A percentile compares a stretch with the other conserved stretches of the same genome.
phyloP scores from a whole-genome alignment of 805 yeast genomes.

The Scheffersomyces ergatensis region DNA sequence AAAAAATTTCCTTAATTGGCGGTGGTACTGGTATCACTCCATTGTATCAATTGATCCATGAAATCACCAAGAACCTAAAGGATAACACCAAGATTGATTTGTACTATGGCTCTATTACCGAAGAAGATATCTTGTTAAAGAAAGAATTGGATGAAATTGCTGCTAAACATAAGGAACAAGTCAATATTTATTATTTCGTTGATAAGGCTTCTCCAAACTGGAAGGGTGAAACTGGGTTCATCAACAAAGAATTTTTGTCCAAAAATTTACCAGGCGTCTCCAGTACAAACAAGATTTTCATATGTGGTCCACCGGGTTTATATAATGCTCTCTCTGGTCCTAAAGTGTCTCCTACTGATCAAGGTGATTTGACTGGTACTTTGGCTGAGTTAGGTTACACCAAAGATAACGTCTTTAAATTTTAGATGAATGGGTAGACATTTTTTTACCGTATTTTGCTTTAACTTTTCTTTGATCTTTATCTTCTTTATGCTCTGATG shows the following conservation, averaged over 20 bases:
- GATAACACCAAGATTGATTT: conserved; percentile 89
- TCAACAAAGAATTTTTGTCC: conserved; percentile 70
- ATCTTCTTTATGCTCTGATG: not conserved
- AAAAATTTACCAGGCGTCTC: conserved; percentile 62
- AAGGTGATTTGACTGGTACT: conserved; percentile 90
- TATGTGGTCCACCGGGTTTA: conserved; percentile 95
- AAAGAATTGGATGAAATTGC: conserved; percentile 71
- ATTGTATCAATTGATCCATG: conserved; percentile 79
- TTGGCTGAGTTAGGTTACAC: conserved; percentile 85
- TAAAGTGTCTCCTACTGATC: conserved; percentile 84
- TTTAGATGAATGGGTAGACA: conserved; percentile 44
- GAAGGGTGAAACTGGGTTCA: conserved; percentile 69
- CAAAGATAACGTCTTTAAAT: conserved; percentile 87
- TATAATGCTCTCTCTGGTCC: conserved; percentile 84
- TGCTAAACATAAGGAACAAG: conserved; percentile 69
- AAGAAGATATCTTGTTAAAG: conserved; percentile 78
- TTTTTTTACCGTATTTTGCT: not conserved
- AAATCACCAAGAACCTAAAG: conserved; percentile 70
- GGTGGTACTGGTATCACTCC: conserved; percentile 99
- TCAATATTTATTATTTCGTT: conserved; percentile 75
- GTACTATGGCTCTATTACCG: conserved; percentile 75
- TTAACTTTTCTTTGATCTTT: not conserved
- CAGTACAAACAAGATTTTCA: conserved; percentile 60
- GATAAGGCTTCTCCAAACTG: conserved; percentile 56
- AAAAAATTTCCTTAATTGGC: conserved; percentile 78